Base-by-base conservation (phyloP, 192 early-diverging fungal genomes). In the Polychytrium aggregatum region DNA sequence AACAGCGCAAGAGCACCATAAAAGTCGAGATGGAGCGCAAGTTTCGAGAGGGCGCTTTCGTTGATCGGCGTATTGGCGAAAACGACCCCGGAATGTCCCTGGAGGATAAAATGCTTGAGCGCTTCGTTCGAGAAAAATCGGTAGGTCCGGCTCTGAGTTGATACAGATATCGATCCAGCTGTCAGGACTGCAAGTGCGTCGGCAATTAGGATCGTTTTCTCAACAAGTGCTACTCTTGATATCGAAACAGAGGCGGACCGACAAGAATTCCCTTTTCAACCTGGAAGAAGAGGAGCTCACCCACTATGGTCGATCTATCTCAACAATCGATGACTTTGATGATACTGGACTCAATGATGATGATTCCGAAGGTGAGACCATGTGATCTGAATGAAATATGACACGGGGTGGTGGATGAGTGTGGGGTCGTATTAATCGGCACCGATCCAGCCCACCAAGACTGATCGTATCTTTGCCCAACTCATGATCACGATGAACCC, bases 61-160 rank as follows among this genome's bases (percentile, higher is more conserved):
- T 93, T 13, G 96, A 99, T 71, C 71, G 82, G 39, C 85, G 96
- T 45, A 90, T 99, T 64, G 96, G 94, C 55, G 96, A 97, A 58
- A 79, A 82, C 50, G 75, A 95, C 56, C 75, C 83, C 13, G 76
- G 62, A 27, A 64, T 97, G 77, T 85, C 89, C 28, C 70, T 84
- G 0, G 96, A 99, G 68, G 96, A 99, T 44, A 92, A 87, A 52
- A 93, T 96, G 92, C 50, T 96, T 61, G 76, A 81, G 66, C 78
- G 96, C 56, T 97, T 97, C 60, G 86, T 95, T 31, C 66, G 69
- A 29, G 93, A 99, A 70, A 68, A 82, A 46, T 76, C 84, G 57
- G 73, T 71, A 62, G 13, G 30, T 48, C 37, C 43, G 25, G n/a
- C n/a, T n/a, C n/a, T n/a, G n/a, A n/a, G n/a, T n/a, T n/a, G n/a